Percentiles rank a stretch among this genome's conserved stretches.
Evolutionary conservation across 2,329 filamentous ascomycete species (phyloP).

Genomic region (Aspergillus ustus): DNA sequence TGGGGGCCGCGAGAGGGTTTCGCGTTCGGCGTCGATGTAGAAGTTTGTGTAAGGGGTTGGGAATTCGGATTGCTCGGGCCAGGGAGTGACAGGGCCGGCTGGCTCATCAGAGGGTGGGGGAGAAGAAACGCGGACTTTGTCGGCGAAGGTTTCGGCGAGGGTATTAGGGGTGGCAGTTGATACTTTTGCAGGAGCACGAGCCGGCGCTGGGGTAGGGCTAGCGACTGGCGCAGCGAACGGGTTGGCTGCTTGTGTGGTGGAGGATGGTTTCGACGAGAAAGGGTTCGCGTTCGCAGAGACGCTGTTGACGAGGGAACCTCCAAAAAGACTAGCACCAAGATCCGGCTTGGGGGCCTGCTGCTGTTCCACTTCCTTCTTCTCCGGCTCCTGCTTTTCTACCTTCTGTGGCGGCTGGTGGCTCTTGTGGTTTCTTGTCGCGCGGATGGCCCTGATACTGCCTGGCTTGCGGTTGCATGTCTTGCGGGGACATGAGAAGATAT

Average conservation of each 20-base stretch:
- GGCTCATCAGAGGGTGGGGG: conserved; percentile 37
- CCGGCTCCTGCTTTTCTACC: conserved; percentile 25
- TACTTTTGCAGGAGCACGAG: conserved; percentile 23
- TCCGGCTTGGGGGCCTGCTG: conserved; percentile 36
- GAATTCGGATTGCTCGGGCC: conserved; percentile 70
- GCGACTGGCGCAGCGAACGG: conserved; percentile 61
- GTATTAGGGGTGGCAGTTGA: conserved; percentile 49
- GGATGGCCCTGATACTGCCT: conserved; percentile 77
- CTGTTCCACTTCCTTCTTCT: conserved; percentile 22
- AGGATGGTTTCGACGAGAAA: conserved; percentile 51
- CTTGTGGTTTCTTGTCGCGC: conserved; percentile 64
- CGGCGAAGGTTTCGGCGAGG: conserved; percentile 76
- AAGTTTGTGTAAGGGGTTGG: conserved; percentile 74
- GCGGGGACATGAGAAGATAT: conserved; percentile 80
- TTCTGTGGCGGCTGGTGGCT: conserved; percentile 36
- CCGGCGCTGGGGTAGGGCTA: conserved; percentile 36
- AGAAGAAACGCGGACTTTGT: conserved; percentile 65
- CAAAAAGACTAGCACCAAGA: conserved; percentile 66
- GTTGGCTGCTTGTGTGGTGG: conserved; percentile 45
- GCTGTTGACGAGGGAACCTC: conserved; percentile 48
- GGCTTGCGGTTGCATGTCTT: conserved; percentile 80
- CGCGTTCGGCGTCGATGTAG: conserved; percentile 90
- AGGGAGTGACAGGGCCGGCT: conserved; percentile 65
- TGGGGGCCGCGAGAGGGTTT: conserved; percentile 70
- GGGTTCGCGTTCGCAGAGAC: conserved; percentile 55